Conservation (phyloP, 805 yeast species). For the Lipomyces spencermartinsiae region DNA sequence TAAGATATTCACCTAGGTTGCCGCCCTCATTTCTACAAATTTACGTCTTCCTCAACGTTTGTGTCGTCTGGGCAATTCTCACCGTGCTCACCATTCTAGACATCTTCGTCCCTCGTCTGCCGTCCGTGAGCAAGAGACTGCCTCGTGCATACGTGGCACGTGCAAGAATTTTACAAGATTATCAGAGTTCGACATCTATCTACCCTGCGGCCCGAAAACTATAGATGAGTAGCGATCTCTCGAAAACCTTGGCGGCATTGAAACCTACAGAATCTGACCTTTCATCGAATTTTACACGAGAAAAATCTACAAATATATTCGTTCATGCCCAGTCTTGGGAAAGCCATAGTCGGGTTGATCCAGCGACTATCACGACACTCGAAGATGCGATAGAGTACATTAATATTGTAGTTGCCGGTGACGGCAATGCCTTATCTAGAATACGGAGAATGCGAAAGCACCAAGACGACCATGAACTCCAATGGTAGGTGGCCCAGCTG, state of each 20-base stretch:
- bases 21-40: too few relatives aligned
- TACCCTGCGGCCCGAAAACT: not conserved
- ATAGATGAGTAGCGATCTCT: not conserved
- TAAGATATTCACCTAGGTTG: too few relatives aligned
- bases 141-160: too few relatives aligned
- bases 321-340: not conserved
- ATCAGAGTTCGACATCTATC: not conserved
- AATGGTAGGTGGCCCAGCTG: slow-evolving; percentile 19
- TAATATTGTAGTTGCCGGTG: not conserved
- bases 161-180: not conserved
- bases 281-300: not conserved
- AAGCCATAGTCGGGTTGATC: slow-evolving; percentile 9
- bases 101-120: too few relatives aligned
- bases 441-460: slow-evolving; percentile 24
- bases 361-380: slow-evolving; percentile 16
- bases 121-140: too few relatives aligned
- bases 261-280: not conserved
- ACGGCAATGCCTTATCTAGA: slow-evolving; percentile 10
- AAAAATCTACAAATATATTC: not conserved
- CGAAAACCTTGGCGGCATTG: not conserved
- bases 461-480: slow-evolving; percentile 33
- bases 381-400: slow-evolving; percentile 23
- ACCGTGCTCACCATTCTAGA: too few relatives aligned
- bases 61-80: too few relatives aligned
- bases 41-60: too few relatives aligned